These are phyloP conservation scores for Rutstroemia sp. DNA, from an alignment of 2,329 filamentous ascomycete species.

Conservation along the genomic window DNA sequence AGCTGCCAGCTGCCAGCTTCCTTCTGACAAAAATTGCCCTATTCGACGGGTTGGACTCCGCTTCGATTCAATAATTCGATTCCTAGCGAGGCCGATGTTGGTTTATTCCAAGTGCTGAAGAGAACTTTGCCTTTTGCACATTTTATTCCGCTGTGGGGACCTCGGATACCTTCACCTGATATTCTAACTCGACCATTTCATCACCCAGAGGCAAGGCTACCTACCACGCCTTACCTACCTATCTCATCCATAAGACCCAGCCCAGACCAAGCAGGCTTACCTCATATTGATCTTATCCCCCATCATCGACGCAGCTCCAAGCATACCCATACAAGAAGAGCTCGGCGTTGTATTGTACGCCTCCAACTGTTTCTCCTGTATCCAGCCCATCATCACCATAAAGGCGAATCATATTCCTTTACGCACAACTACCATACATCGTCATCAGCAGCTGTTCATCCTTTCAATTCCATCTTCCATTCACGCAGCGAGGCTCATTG, in stretches of 20 bases:
- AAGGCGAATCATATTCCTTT: not conserved
- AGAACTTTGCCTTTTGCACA: not conserved
- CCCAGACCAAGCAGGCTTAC: slow-evolving; percentile 1
- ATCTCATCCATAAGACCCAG: not conserved
- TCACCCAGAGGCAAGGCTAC: not conserved
- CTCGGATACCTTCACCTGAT: not conserved
- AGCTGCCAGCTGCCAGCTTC: not conserved
- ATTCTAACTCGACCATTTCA: not conserved
- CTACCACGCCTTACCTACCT: not conserved
- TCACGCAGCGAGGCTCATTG: not conserved
- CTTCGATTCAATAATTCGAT: slow-evolving; percentile 2
- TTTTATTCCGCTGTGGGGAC: not conserved
- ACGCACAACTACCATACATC: not conserved
- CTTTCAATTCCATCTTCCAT: not conserved
- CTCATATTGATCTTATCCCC: slow-evolving; percentile 1
- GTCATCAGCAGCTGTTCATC: not conserved
- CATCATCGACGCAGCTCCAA: not conserved
- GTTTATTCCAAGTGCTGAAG: not conserved
- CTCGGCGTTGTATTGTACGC: slow-evolving; percentile 3
- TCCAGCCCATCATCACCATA: not conserved
- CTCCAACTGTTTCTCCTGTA: slow-evolving; percentile 1
- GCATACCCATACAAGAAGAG: slow-evolving; percentile 5
- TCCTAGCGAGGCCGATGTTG: slow-evolving; percentile 3
- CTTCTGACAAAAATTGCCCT: not conserved
- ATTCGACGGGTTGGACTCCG: slow-evolving; percentile 2